phyloP scores from a whole-genome alignment of 2,329 filamentous ascomycete genomes.

The Boeremia exigua region DNA sequence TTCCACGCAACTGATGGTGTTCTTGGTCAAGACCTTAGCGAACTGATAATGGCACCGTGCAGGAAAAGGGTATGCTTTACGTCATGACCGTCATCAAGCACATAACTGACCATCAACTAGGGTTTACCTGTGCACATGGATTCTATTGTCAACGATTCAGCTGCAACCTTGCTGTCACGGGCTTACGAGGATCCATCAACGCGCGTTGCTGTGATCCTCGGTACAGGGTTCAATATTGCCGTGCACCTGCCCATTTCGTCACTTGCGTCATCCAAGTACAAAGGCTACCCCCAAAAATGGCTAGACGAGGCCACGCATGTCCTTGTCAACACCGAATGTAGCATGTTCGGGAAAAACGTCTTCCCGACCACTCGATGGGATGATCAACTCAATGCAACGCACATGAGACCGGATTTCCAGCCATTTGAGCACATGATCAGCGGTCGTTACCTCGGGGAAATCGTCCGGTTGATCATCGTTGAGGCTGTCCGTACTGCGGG shows the following conservation, averaged over 20 bases:
- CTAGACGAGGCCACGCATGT: slow-evolving; percentile 64
- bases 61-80: slow-evolving; percentile 50
- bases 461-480: slow-evolving; percentile 65
- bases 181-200: slow-evolving; percentile 67
- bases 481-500: slow-evolving; percentile 64
- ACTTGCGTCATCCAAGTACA: slow-evolving; percentile 63
- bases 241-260: slow-evolving; percentile 64
- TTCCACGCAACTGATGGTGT: slow-evolving; percentile 66
- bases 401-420: slow-evolving; percentile 67
- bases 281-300: slow-evolving; percentile 61
- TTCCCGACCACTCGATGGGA: slow-evolving; percentile 68
- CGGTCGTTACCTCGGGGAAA: slow-evolving; percentile 68
- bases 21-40: slow-evolving; percentile 64
- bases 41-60: slow-evolving; percentile 66
- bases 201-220: slow-evolving; percentile 68
- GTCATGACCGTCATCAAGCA: neutral
- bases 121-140: slow-evolving; percentile 64
- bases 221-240: slow-evolving; percentile 70
- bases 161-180: slow-evolving; percentile 66
- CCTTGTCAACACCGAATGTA: slow-evolving; percentile 69
- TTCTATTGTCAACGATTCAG: slow-evolving; percentile 69
- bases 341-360: slow-evolving; percentile 68
- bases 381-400: slow-evolving; percentile 62
- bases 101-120: slow-evolving; percentile 31
- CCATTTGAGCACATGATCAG: slow-evolving; percentile 70